phyloP scores from a whole-genome alignment of 2,329 filamentous ascomycete genomes.

The Alternaria postmessia region DNA sequence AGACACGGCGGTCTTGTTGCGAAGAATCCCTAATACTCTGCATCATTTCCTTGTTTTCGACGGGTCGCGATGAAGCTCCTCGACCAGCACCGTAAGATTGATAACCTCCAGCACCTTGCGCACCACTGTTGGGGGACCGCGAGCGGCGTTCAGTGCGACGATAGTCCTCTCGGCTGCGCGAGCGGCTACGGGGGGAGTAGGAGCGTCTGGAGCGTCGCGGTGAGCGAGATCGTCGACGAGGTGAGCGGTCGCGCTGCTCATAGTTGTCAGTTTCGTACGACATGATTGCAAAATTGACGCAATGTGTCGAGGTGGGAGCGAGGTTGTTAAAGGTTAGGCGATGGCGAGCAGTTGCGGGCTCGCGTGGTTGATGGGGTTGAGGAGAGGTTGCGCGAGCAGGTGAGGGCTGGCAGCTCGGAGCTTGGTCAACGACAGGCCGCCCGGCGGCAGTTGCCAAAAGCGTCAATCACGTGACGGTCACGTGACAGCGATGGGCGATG shows the following conservation, averaged over 20 bases:
- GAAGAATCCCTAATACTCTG: slow-evolving; percentile 90
- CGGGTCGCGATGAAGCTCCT: slow-evolving; percentile 64
- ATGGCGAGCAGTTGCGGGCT: slow-evolving; percentile 24
- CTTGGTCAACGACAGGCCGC: slow-evolving; percentile 31
- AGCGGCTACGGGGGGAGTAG: slow-evolving; percentile 72
- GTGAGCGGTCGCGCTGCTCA: slow-evolving; percentile 65
- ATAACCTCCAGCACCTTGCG: slow-evolving; percentile 74
- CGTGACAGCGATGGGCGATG: background rate
- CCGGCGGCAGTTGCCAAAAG: slow-evolving; percentile 26
- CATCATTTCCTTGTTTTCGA: slow-evolving; percentile 97
- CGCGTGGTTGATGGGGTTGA: slow-evolving; percentile 38
- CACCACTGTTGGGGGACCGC: slow-evolving; percentile 85
- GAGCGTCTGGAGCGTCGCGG: slow-evolving; percentile 65
- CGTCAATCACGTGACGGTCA: slow-evolving; percentile 21
- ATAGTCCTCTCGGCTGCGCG: slow-evolving; percentile 74
- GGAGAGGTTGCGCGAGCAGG: slow-evolving; percentile 32
- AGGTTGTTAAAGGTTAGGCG: slow-evolving; percentile 18
- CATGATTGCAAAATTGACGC: slow-evolving; percentile 33
- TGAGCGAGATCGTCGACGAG: slow-evolving; percentile 67
- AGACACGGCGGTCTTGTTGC: slow-evolving; percentile 98
- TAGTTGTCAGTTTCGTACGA: slow-evolving; percentile 50
- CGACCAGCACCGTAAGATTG: slow-evolving; percentile 64
- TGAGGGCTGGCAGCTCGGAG: slow-evolving; percentile 23
- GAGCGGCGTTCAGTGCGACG: slow-evolving; percentile 63
- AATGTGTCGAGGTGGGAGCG: slow-evolving; percentile 19